Base-by-base conservation (phyloP, 2,329 filamentous ascomycete species). In the Talaromyces verruculosus region DNA sequence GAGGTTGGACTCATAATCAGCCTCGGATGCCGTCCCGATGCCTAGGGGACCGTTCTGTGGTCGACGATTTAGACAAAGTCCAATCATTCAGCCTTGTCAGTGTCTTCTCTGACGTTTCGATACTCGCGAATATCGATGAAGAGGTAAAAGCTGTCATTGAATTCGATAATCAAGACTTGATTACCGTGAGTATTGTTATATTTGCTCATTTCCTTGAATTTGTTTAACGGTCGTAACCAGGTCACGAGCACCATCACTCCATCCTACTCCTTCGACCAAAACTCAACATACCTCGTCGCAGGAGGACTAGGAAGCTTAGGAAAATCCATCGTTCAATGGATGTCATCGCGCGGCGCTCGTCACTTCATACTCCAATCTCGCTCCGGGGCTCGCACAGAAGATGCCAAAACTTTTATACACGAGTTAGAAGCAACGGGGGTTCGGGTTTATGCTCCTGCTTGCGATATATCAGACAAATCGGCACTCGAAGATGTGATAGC, bases 321-420 rank as follows among this genome's bases (percentile, higher is more conserved):
- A 0, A 78, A 79, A 22, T 81, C 79, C 68, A 80, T 87, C 22
- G 81, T 84, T 1, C 74, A 79, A 61, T 76, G 84, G 33, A 76
- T 88, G 37, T 74, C 76, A 35, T 69, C 71, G 17, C 78, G 80
- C 6, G 85, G 85, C 1, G 85, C 80, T 1, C 79, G 75, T n/a
- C 74, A 84, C 62, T 17, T 64, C 87, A 8, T 28, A 25, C n/a
- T 10, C 69, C 61, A 30, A 8, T 63, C 61, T 15, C 43, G 61
- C 10, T 63, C 61, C 41, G 61, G 61, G 1, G 11, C 57, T 15
- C 37, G 22, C 15, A 41, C 57, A 33, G 35, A 55, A 55, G 47
- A 51, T 51, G 47, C 47, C 25, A 51, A 30, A 30, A 2, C 17
- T 19, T 55, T 55, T 55, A 13, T 55, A 19, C 28, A 19, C 51